Percentiles rank a stretch among this genome's conserved stretches.
These are phyloP conservation scores for Trichoderma koningiopsis DNA, from an alignment of 2,329 filamentous ascomycete species.

Conservation along the genomic window DNA sequence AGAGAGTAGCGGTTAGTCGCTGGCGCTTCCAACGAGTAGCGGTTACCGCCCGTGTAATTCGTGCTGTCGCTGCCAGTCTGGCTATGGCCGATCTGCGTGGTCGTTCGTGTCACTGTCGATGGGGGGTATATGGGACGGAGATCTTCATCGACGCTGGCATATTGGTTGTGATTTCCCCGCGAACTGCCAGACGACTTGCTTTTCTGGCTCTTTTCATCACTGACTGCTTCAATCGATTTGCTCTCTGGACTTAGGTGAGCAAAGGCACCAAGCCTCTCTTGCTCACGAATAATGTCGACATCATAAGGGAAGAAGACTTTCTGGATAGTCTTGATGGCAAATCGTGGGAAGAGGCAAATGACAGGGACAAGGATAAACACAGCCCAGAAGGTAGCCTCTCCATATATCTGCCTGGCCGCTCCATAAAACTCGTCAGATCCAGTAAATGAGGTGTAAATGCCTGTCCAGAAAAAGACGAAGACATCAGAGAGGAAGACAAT, in stretches of 20 bases:
- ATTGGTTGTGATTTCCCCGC: conserved; percentile 58
- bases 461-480: conserved; percentile 94
- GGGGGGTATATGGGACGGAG: conserved; percentile 91
- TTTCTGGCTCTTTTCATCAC: conserved; percentile 39
- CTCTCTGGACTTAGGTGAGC: conserved; percentile 59
- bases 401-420: conserved; percentile 76
- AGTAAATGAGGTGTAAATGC: conserved; percentile 67
- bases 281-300: conserved; percentile 93
- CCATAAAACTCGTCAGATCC: conserved; percentile 67
- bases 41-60: conserved; percentile 73
- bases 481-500: conserved; percentile 81
- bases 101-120: conserved; percentile 77
- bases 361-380: conserved; percentile 76
- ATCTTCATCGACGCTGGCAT: conserved; percentile 78
- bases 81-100: conserved; percentile 73
- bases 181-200: conserved; percentile 63
- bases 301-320: conserved; percentile 94
- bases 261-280: conserved; percentile 81
- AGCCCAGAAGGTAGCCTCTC: conserved; percentile 83
- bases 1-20: conserved; percentile 58
- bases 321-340: conserved; percentile 82
- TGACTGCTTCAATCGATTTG: conserved; percentile 43
- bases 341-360: conserved; percentile 83
- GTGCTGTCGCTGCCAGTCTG: conserved; percentile 95
- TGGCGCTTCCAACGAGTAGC: conserved; percentile 52